Base-by-base conservation (phyloP, 306 rosid species). In the Canavalia ensiformis region DNA sequence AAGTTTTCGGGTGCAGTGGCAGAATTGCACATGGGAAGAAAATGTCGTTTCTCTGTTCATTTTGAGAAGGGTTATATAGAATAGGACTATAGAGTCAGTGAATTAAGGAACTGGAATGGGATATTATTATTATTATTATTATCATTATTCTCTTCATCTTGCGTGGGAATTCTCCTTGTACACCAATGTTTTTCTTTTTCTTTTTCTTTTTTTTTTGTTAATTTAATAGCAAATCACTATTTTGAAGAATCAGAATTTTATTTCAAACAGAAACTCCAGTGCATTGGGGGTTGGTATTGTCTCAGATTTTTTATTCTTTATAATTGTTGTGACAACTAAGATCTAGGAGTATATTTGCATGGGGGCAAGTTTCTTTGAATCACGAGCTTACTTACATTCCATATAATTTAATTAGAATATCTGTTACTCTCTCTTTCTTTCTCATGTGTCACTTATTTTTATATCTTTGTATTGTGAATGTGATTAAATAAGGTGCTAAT, bases 21-120 rank as follows among this genome's bases (percentile, higher is more conserved):
- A 86, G 90, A 71, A 30, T 9, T 55, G 94, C 97, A 92, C 97
- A 92, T 92, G 97, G 94, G 83, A 42, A 64, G 33, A 79, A 82
- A 75, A 54, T 89, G 89, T 87, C 91, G 77, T 80, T 90, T 86
- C 80, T 81, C 60, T 83, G 11, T 67, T 68, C 82, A 75, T n/a
- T 66, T 74, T 18, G 54, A 81, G 29, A 54, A 81, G 68, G 52
- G 74, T 4, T 49, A 39, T 68, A 60, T 72, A 82, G 81, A 82
- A 54, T 81, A 82, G 82, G 84, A 56, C 51, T 74, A 60, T 62
- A 75, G 84, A 86, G 77, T 75, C 45, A 11, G 73, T 64, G 71
- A 33, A 63, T 28, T 68, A 65, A 29, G 42, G 76, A 64, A 65
- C 3, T 31, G 60, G 35, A 57, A 83, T 56, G 83, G n/a, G 81